Base-by-base conservation (phyloP, 306 rosid genomes). In the Begonia loranthoides region DNA sequence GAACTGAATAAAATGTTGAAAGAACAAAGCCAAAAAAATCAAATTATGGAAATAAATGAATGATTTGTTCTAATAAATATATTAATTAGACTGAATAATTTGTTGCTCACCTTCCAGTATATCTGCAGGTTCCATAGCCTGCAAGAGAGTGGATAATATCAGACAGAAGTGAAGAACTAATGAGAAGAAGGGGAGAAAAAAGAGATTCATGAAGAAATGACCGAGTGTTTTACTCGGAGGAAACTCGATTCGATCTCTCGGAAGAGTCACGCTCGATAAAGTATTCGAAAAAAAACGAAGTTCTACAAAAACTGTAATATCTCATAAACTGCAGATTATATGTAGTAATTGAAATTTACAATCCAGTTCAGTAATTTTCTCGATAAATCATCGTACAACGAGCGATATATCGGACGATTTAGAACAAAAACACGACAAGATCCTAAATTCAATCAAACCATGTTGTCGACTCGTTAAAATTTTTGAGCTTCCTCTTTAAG, bases 91-190 rank as follows among this genome's bases (percentile, higher is more conserved):
- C 48, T 61, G 33, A 1, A 4, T 6, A 47, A 47, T 41, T 51
- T 44, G 16, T 58, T 58, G 60, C 85, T 77, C 60, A 89, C 97
- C 95, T 82, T 79, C 97, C 94, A 0, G 87, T 15, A 69, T 60
- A 85, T 70, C 44, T 60, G 63, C 97, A 89, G 62, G 87, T 67
- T 17, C 95, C 94, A 76, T 73, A 15, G 79, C 97, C 97, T 89
- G 85, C 69, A 73, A 73, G 21, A 38, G 15, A 43, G 24, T 17
- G 45, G 51, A 54, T 40, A 57, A 17, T 47, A 56, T 50, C 40
- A 48, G 46, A 21, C 28, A 36, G 9, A 46, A 41, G 51, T 14
- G 24, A 13, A 14, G 45, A 43, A 50, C 48, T 12, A 10, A 12
- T 12, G 14, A 45, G 49, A 12, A 8, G 9, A 45, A 14, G 16